Base-by-base conservation (phyloP, 148 eudicot species). In the Rhododendron ovatum region DNA sequence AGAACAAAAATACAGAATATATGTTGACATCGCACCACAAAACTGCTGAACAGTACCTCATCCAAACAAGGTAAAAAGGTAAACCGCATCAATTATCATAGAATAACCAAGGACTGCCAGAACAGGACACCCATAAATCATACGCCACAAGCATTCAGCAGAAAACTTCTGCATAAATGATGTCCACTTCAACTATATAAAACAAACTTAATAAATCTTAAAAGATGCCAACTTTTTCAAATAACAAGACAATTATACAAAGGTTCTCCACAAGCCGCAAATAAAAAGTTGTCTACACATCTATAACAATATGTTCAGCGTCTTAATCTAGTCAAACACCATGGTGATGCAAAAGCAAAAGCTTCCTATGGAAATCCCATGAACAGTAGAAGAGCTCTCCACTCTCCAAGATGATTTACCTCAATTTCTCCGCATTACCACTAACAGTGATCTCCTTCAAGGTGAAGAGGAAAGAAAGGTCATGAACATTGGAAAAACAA, bases 261-360 rank as follows among this genome's bases (percentile, higher is more conserved):
- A 73, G 22, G 50, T 73, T 33, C 39, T 51, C 65, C 65, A 69
- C 85, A 71, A 69, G 50, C 85, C 45, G 28, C 57, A 48, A 18
- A 28, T 50, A 71, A 48, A 33, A 50, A 45, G 51, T 83, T 84
- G 24, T 17, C 47, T 28, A 28, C 33, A 73, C 2, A 12, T 73
- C 9, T 35, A 50, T 69, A 71, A 22, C 9, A 3, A 17, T 69
- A 47, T 18, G 26, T 50, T 73, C 48, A 22, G 80, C 18, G 33
- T 48, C 86, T 74, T 35, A 59, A 83, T 84, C 67, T 39, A 33
- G 74, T 37, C 48, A 73, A 84, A 78, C 41, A 51, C 88, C 85
- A 82, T 1, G 33, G n/a, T 51, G 84, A 50, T 33, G 37, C 39
- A 80, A 37, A 28, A 67, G 50, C 35, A 86, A 10, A 51, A 18